Base-by-base conservation (phyloP, 768 basidiomycete genomes). In the Agaricus blazei region DNA sequence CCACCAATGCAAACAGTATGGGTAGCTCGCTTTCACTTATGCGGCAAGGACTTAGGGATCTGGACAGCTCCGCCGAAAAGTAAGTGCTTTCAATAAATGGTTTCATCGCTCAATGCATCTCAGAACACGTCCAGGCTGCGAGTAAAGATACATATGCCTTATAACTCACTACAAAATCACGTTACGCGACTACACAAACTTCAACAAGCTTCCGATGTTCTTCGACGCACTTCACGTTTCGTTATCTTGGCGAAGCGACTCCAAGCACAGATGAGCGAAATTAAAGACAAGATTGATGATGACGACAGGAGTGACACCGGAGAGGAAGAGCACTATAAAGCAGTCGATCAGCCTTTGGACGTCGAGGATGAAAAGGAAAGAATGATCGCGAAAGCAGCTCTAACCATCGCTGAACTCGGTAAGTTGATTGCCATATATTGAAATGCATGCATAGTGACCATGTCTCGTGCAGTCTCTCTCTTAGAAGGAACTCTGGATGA, bases 361-460 rank as follows among this genome's bases (percentile, higher is more conserved):
- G 66, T 74, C 34, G 87, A 88, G 62, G 88, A 91, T 28, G 89
- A 92, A 60, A 86, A 85, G 67, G 95, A 97, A 64, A 78, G 96
- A 8, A 82, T 82, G 14, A 85, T 98, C 63, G 88, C 93, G 2
- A 95, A 95, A 69, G 95, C 96, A 2, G 96, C 95, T n/a, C 72
- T 98, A 62, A 94, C 85, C 38, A 85, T 98, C 8, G 92, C 95
- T 0, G 96, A 99, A 68, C 75, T 98, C 42, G 78, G 93, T 92
- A 58, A 62, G 87, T 73, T 28, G n/a, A 27, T 23, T 31, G 24
- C 19, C 19, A 19, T 19, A 19, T 19, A 19, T 42, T 5, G 48
- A 9, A 23, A 19, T 54, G n/a, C 51, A 42, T 26, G 8, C 27
- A 28, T 44, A 11, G 45, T 36, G n/a, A 14, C 11, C 60, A 51